Evolutionary conservation across 345 rosid genomes (phyloP).

Genomic region (Theobroma cacao): DNA sequence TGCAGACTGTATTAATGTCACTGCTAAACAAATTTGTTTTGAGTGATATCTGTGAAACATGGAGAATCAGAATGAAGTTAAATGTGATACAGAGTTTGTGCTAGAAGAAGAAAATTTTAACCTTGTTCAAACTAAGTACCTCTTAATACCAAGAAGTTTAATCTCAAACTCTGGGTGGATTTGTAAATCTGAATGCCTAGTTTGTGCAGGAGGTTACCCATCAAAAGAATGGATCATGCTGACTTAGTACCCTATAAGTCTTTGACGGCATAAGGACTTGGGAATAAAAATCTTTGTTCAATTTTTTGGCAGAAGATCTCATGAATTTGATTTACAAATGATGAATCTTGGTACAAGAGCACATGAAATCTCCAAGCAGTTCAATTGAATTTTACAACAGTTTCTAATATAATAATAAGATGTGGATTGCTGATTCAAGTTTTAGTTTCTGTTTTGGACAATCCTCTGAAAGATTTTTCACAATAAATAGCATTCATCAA

Average conservation of each 20-base stretch:
- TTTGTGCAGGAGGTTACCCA: not conserved
- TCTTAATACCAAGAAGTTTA: not conserved
- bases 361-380: not conserved
- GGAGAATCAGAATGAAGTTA: not conserved
- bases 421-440: not conserved
- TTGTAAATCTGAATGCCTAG: not conserved
- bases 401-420: not conserved
- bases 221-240: not conserved
- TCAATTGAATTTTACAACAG: not conserved
- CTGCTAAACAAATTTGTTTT: not conserved
- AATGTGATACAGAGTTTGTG: not conserved
- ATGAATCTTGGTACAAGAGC: not conserved
- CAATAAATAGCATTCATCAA: constrained; percentile 28
- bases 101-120: not conserved
- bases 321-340: not conserved
- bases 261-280: not conserved
- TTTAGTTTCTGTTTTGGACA: not conserved
- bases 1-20: not conserved
- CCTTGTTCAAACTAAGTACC: not conserved
- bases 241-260: not conserved
- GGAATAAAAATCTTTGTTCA: not conserved
- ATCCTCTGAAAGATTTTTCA: constrained; percentile 25
- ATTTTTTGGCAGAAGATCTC: not conserved
- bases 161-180: not conserved
- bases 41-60: not conserved